A percentile compares a stretch with the other conserved stretches of the same genome.
Evolutionary conservation across 768 basidiomycete species (phyloP).

Genomic region (Pholiota conissans): DNA sequence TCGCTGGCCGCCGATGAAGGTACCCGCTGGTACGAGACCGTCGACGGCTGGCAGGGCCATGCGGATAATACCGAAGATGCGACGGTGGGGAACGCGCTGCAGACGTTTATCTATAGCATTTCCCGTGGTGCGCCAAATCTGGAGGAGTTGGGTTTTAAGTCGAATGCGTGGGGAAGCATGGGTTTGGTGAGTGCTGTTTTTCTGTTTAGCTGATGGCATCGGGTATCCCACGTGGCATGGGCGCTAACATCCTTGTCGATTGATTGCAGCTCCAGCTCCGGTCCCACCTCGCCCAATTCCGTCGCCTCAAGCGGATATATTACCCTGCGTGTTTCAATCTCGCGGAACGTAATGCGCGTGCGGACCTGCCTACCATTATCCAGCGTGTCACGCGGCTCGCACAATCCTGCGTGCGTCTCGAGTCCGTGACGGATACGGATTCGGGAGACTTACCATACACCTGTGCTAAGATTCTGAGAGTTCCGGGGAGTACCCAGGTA

Average conservation of each 20-base stretch:
- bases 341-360: not conserved
- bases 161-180: not conserved
- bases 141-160: not conserved
- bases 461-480: not conserved
- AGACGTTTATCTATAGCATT: not conserved
- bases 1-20: not conserved
- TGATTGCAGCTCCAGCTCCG: not conserved
- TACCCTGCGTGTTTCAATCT: not conserved
- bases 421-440: not conserved
- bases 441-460: not conserved
- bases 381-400: not conserved
- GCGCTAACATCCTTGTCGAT: not conserved
- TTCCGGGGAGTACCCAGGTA: not conserved
- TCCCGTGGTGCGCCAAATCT: not conserved
- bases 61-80: not conserved
- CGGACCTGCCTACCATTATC: not conserved
- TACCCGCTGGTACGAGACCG: not conserved
- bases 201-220: no score
- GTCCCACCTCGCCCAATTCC: not conserved
- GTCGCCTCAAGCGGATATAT: not conserved
- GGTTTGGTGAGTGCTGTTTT: not conserved
- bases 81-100: not conserved
- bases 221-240: not conserved
- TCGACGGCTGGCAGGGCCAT: not conserved
- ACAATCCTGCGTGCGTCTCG: not conserved